These are phyloP conservation scores for Raphanus raphanistrum DNA, from an alignment of 345 rosid genomes.

Conservation along the genomic window DNA sequence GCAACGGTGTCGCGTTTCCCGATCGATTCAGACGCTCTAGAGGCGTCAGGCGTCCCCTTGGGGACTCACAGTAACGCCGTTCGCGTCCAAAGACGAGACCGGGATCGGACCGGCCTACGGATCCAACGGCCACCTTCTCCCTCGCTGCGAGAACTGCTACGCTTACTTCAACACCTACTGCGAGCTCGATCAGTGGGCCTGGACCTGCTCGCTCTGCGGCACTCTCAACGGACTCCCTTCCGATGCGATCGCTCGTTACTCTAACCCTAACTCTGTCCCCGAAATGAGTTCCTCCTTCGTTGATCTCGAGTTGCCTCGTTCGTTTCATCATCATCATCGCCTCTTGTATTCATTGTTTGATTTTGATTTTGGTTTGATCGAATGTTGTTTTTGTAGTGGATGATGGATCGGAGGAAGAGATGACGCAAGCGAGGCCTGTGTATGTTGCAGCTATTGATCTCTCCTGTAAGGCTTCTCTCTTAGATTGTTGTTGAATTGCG, in stretches of 20 bases:
- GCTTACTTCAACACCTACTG: constrained; percentile 95
- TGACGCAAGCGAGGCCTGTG: constrained; percentile 78
- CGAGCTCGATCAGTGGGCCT: constrained; percentile 96
- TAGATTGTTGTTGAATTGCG: constrained; percentile 24
- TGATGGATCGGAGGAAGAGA: constrained; percentile 80
- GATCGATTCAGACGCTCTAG: constrained; percentile 71
- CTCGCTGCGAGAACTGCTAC: constrained; percentile 92
- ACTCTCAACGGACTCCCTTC: constrained; percentile 82
- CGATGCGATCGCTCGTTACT: constrained; percentile 74
- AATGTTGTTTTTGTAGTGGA: constrained; percentile 47
- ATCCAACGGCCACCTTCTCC: constrained; percentile 74
- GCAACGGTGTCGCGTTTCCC: constrained; percentile 86
- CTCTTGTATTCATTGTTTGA: neutral
- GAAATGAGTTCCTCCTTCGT: constrained; percentile 93
- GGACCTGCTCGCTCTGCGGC: constrained; percentile 90
- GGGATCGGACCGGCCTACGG: constrained; percentile 76
- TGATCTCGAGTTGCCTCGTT: constrained; percentile 85
- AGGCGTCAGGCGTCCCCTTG: constrained; percentile 81
- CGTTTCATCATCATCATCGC: constrained; percentile 12
- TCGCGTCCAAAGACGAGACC: constrained; percentile 82
- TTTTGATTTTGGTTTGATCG: neutral
- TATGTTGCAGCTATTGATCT: constrained; percentile 95
- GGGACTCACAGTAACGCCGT: constrained; percentile 91
- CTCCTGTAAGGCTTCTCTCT: constrained; percentile 59
- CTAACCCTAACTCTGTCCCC: constrained; percentile 70